A percentile compares a stretch with the other conserved stretches of the same genome.
Evolutionary conservation across 441 rosid species (phyloP).

Genomic region (Arabidopsis hybrid): DNA sequence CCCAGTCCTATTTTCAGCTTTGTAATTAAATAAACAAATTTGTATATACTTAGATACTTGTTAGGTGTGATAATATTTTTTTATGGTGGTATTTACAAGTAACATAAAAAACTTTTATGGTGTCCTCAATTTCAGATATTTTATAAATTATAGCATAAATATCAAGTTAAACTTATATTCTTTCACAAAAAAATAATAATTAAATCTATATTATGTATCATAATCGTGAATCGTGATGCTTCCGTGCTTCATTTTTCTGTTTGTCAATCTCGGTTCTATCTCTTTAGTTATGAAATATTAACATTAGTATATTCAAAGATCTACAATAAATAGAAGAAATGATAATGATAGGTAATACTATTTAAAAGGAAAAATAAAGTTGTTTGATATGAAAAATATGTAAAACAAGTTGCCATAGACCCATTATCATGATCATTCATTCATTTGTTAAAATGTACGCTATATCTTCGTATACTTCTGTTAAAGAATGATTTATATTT

Average conservation of each 20-base stretch:
- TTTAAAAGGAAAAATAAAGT: conserved; percentile 16
- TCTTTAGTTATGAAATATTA: not conserved
- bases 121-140: not conserved
- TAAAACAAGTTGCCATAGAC: conserved; percentile 26
- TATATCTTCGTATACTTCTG: conserved; percentile 9
- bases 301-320: conserved; percentile 2
- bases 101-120: not conserved
- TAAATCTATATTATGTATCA: not conserved
- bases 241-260: not conserved
- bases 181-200: no score
- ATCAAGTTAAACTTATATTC: not conserved
- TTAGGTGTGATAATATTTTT: not conserved
- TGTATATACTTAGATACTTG: not conserved
- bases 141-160: not conserved
- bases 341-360: conserved; percentile 39
- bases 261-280: conserved; percentile 6
- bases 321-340: conserved; percentile 23
- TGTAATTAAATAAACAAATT: not conserved
- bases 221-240: not conserved
- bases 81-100: not conserved
- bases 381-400: conserved; percentile 13
- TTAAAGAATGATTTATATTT: not conserved
- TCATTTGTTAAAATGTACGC: conserved; percentile 18
- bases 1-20: not conserved
- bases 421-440: conserved; percentile 16